Evolutionary conservation across 1,284 basidiomycete species (phyloP).

Genomic region (Serendipita sp.): DNA sequence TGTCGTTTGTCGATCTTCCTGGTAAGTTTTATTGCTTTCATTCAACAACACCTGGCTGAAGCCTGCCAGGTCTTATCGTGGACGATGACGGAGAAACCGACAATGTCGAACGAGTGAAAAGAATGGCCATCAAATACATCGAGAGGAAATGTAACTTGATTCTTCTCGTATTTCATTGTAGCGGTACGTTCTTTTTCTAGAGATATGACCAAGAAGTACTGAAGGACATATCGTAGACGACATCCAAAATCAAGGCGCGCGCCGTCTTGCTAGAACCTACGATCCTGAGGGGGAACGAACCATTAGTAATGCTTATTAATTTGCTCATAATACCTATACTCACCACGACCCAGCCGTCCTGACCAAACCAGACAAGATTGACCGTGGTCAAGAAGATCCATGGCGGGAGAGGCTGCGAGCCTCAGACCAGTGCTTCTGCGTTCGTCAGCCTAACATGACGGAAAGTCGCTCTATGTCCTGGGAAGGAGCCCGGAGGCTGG

Average conservation of each 20-base stretch:
- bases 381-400: not conserved
- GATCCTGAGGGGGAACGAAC: not conserved
- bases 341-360: not conserved
- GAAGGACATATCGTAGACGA: not conserved
- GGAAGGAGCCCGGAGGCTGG: not conserved
- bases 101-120: not conserved
- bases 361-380: not conserved
- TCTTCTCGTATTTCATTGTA: not conserved
- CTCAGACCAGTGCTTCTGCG: not conserved
- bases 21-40: not conserved
- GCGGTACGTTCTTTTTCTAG: not conserved
- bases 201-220: not conserved
- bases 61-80: not conserved
- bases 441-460: not conserved
- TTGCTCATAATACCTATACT: not conserved
- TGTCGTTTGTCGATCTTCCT: constrained; percentile 1
- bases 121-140: not conserved
- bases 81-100: not conserved
- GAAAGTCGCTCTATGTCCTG: not conserved
- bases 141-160: not conserved
- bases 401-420: not conserved
- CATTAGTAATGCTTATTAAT: not conserved
- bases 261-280: not conserved
- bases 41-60: not conserved
- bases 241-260: not conserved